phyloP scores from a whole-genome alignment of 1,284 basidiomycete species.

The Schizophyllum commune region DNA sequence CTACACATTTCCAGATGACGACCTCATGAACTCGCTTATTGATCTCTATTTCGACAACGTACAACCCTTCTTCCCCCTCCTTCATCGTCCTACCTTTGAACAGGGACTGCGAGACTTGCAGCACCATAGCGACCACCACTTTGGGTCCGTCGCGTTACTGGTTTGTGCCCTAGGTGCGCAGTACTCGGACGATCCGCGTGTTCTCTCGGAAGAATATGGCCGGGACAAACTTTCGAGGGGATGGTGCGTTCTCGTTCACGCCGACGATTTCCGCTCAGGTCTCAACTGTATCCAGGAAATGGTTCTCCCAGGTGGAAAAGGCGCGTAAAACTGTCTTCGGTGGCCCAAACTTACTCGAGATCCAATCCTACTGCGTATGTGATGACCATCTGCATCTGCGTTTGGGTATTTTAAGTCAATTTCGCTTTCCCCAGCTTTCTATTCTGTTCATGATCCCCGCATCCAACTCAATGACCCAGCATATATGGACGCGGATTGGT shows the following conservation, averaged over 20 bases:
- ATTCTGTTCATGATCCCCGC: slow-evolving; percentile 34
- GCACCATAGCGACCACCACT: slow-evolving; percentile 39
- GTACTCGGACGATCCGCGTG: slow-evolving; percentile 51
- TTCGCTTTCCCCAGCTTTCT: slow-evolving; percentile 19
- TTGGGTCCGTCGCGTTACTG: slow-evolving; percentile 48
- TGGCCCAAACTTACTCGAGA: slow-evolving; percentile 1
- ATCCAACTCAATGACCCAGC: slow-evolving; percentile 35
- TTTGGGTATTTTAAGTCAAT: not conserved
- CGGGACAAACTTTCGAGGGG: not conserved
- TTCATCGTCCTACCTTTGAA: slow-evolving; percentile 9
- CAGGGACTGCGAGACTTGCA: slow-evolving; percentile 34
- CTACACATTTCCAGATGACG: slow-evolving; percentile 2
- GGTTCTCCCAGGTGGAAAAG: slow-evolving; percentile 4
- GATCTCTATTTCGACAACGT: slow-evolving; percentile 6
- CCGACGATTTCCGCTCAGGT: slow-evolving; percentile 24
- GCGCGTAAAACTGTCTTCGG: slow-evolving; percentile 1
- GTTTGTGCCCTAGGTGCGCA: slow-evolving; percentile 59
- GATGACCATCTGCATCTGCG: not conserved
- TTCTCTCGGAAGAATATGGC: slow-evolving; percentile 32
- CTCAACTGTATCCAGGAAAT: slow-evolving; percentile 21
- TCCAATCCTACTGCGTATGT: slow-evolving; percentile 6
- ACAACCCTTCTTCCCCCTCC: slow-evolving; percentile 9
- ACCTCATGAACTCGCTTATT: slow-evolving; percentile 4
- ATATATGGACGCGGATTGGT: slow-evolving; percentile 45
- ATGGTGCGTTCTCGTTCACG: not conserved